Conservation (phyloP, 106 monocot species). For the Vanilla planifolia region DNA sequence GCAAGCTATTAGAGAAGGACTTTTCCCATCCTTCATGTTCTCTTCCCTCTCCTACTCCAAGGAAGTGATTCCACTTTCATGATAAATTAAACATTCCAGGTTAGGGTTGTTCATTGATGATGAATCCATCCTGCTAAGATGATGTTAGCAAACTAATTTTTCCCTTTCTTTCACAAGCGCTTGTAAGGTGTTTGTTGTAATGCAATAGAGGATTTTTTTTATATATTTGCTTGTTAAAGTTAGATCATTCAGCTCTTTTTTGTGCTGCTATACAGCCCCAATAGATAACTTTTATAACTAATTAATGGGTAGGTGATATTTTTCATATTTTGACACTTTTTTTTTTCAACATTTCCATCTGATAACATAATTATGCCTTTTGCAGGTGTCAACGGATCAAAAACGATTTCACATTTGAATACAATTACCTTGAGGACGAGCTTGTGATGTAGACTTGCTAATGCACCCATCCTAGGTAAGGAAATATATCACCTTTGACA, state of each 20-base stretch:
- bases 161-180: too few species aligned
- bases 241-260: neutral
- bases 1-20: neutral
- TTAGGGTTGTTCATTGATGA: too few species aligned
- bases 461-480: neutral
- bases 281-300: neutral
- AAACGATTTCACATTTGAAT: constrained; percentile 91
- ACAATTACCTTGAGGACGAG: constrained; percentile 95
- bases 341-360: too few species aligned
- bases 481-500: neutral
- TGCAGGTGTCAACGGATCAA: constrained; percentile 97
- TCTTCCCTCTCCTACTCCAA: neutral
- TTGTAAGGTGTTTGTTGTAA: too few species aligned
- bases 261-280: neutral
- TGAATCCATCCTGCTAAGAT: too few species aligned
- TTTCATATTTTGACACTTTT: neutral
- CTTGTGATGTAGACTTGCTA: constrained; percentile 50
- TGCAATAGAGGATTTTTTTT: neutral
- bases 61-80: too few species aligned
- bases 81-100: too few species aligned
- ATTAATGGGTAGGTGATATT: neutral
- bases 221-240: neutral
- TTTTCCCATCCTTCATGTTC: too few species aligned
- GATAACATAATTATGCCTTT: constrained; percentile 10
- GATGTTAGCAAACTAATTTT: too few species aligned